phyloP scores from a whole-genome alignment of 2,329 filamentous ascomycete genomes.

The Trichoderma semiorbis region DNA sequence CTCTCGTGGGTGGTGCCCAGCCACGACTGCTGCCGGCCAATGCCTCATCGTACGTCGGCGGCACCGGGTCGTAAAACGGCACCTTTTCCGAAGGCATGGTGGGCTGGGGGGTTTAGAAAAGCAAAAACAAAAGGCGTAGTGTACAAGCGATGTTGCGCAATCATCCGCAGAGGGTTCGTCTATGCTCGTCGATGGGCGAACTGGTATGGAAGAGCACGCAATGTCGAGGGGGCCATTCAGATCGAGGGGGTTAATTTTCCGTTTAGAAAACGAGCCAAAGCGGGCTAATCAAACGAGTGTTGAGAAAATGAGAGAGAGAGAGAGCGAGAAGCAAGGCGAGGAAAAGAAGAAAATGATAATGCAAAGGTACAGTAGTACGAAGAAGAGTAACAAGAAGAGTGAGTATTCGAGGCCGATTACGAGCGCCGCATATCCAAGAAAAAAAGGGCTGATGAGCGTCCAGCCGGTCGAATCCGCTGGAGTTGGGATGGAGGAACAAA shows the following conservation, averaged over 20 bases:
- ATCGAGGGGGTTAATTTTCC: background rate
- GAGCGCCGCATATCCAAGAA: slow-evolving; percentile 1
- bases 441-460: background rate
- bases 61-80: slow-evolving; percentile 43
- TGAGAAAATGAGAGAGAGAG: background rate
- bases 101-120: background rate
- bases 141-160: background rate
- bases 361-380: background rate
- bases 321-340: background rate
- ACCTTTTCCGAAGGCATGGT: slow-evolving; percentile 38
- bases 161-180: slow-evolving; percentile 6
- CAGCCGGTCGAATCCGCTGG: background rate
- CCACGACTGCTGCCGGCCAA: slow-evolving; percentile 28
- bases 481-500: background rate
- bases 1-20: slow-evolving; percentile 32
- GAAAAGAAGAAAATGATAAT: background rate
- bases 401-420: background rate
- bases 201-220: background rate
- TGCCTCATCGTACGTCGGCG: slow-evolving; percentile 43
- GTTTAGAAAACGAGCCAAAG: background rate
- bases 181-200: background rate
- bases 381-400: background rate
- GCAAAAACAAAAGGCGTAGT: background rate
- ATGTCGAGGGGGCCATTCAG: slow-evolving; percentile 18
- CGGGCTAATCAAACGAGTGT: slow-evolving; percentile 14